Evolutionary conservation across 805 yeast species (phyloP), one percentile per base, ranked within the genome.

Genomic region (Monosporozyma unispora): DNA sequence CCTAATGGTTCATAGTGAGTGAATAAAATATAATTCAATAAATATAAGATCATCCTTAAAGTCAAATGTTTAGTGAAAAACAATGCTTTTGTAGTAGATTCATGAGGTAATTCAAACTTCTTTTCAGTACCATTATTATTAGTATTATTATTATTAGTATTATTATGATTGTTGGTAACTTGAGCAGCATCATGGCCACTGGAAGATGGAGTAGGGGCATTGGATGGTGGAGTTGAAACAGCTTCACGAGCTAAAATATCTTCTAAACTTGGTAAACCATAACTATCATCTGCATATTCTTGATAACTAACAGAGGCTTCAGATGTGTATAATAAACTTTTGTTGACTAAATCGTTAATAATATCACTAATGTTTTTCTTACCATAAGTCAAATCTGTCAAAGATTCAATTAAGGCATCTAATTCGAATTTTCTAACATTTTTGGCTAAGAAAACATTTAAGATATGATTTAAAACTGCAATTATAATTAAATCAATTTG

Each of bases 21-120:
- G 53, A 70, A 72, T 19, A 72, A 53, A 35, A 78, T 71, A 57
- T 79, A 79, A 54, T 77, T 78, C 52, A 78, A 59, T 5, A 77
- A 60, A 53, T 76, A 79, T 18, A 76, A 62, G 58, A 78, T 59
- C 68, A 77, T 74, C 54, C 79, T 72, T 28, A 76, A 62, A 10
- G 67, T 58, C 18, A 71, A 59, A 56, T 71, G 74, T 31, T 68
- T 60, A 5, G 66, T 60, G 52, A 72, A 70, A 41, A 71, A 67
- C 27, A 70, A 50, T 2, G 73, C 75, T 50, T 70, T 63, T 0
- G 73, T 64, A 0, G 70, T 68, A 8, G 72, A 64, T 31, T 67
- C 70, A 48, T 71, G 74, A 18, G 74, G 71, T 9, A 71, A 49
- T 28, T 68, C 65, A 31, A 65, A 55, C 50, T 65, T 66, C 51